Evolutionary conservation across 768 basidiomycete species (phyloP).

Genomic region (Phanerochaete carnosa): DNA sequence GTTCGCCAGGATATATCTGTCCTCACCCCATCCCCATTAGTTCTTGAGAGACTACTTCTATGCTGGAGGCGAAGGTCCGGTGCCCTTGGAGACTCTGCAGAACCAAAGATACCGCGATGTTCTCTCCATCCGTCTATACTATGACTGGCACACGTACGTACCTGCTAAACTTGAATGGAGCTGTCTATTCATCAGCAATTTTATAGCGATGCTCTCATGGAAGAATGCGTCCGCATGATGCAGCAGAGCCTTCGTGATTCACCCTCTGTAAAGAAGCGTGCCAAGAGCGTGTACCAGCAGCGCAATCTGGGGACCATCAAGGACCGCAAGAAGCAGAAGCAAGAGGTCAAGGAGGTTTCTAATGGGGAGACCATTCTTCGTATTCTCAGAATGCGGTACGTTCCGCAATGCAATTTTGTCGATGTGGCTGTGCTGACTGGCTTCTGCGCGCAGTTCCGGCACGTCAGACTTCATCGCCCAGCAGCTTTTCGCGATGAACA

Average conservation of each 20-base stretch:
- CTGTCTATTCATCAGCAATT: background rate
- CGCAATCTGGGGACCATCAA: conserved; percentile 96
- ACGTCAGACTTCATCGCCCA: conserved; percentile 87
- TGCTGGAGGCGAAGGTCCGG: conserved; percentile 88
- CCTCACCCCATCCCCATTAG: conserved; percentile 34
- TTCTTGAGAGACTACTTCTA: conserved; percentile 96
- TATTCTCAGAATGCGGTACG: conserved; percentile 92
- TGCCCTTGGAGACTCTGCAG: conserved; percentile 81
- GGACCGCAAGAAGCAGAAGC: conserved; percentile 90
- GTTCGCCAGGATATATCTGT: too few relatives aligned
- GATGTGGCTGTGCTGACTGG: background rate
- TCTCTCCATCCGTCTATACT: conserved; percentile 87
- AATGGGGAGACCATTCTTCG: conserved; percentile 90
- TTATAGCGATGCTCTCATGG: conserved; percentile 78
- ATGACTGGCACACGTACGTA: conserved; percentile 90
- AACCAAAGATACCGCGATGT: conserved; percentile 95
- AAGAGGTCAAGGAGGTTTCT: conserved; percentile 68
- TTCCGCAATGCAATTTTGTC: conserved; percentile 5
- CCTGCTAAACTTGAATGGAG: background rate
- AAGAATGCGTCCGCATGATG: conserved; percentile 95
- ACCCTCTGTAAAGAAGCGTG: conserved; percentile 79
- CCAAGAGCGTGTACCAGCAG: conserved; percentile 89
- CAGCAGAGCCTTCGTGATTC: conserved; percentile 77
- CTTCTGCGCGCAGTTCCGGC: conserved; percentile 50
- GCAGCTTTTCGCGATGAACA: conserved; percentile 76